These are phyloP conservation scores for Aureobasidium sp. DNA, from an alignment of 2,329 filamentous ascomycete genomes.

Conservation along the genomic window DNA sequence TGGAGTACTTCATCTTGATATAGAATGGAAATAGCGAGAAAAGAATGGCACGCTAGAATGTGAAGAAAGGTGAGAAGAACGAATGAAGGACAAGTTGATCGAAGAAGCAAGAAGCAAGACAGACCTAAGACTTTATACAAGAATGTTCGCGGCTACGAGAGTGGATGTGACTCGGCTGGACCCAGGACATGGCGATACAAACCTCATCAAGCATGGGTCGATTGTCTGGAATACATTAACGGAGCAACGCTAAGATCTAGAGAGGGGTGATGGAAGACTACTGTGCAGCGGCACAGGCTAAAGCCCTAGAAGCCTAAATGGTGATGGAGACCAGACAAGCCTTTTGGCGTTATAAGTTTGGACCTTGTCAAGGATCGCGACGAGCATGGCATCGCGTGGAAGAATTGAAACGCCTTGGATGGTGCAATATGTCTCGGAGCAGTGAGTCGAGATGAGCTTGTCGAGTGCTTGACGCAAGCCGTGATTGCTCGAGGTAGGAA, in stretches of 20 bases:
- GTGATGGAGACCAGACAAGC: constrained; percentile 2
- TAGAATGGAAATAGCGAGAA: constrained; percentile 15
- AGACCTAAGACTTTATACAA: neutral
- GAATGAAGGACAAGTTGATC: constrained; percentile 1
- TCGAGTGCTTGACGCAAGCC: neutral
- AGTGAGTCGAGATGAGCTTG: neutral
- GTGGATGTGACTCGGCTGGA: neutral
- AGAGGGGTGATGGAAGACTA: neutral
- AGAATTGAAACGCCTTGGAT: constrained; percentile 3
- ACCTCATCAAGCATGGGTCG: neutral
- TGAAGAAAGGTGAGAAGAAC: neutral
- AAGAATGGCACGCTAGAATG: constrained; percentile 15
- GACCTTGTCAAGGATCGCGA: neutral
- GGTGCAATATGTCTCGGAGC: neutral
- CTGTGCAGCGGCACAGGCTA: constrained; percentile 1
- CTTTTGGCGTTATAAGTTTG: neutral
- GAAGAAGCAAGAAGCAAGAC: neutral
- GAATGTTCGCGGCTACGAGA: neutral
- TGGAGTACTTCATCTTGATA: constrained; percentile 22
- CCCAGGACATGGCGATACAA: neutral
- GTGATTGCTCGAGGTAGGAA: neutral
- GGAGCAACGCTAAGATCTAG: neutral
- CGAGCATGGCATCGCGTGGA: constrained; percentile 1
- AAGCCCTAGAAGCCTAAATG: constrained; percentile 6
- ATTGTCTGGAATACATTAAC: constrained; percentile 5